Conservation (phyloP, 2,329 filamentous ascomycete species). For the Trichothecium sympodiale region DNA sequence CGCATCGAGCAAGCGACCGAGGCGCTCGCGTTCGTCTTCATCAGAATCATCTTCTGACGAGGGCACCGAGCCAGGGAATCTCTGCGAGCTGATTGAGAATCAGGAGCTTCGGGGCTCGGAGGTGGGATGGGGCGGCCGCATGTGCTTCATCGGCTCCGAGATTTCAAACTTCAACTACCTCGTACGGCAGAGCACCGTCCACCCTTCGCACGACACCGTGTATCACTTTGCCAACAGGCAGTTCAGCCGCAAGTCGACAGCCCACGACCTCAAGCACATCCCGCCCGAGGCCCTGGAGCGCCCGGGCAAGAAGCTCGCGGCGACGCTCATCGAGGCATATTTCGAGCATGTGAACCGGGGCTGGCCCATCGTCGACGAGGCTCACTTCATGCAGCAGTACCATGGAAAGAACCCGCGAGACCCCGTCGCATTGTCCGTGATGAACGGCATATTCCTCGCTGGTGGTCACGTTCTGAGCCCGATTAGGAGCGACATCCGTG, state of each 20-base stretch:
- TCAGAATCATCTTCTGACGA: constrained; percentile 13
- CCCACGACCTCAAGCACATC: constrained; percentile 23
- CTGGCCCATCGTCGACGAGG: constrained; percentile 40
- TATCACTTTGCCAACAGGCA: constrained; percentile 23
- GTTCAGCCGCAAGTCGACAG: constrained; percentile 25
- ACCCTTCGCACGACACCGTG: constrained; percentile 12
- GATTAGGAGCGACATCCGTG: constrained; percentile 26
- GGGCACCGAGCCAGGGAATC: constrained; percentile 28
- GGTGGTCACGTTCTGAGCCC: constrained; percentile 36
- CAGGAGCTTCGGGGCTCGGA: constrained; percentile 31
- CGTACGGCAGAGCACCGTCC: constrained; percentile 32
- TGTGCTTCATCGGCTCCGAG: constrained; percentile 43
- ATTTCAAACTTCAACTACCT: constrained; percentile 45
- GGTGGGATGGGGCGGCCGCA: constrained; percentile 34
- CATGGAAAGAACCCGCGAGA: constrained; percentile 29
- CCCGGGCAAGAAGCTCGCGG: constrained; percentile 33
- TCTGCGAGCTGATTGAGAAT: constrained; percentile 39
- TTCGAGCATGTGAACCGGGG: constrained; percentile 38
- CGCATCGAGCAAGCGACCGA: too few relatives aligned
- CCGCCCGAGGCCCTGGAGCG: constrained; percentile 35
- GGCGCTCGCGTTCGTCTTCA: too few relatives aligned
- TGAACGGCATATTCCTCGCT: constrained; percentile 39
- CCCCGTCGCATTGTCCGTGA: constrained; percentile 33
- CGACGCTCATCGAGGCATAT: constrained; percentile 38
- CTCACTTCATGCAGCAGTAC: constrained; percentile 38